A percentile compares a stretch with the other conserved stretches of the same genome.
phyloP scores from a whole-genome alignment of 1,284 basidiomycete genomes.

The Spongispora temasekensis region DNA sequence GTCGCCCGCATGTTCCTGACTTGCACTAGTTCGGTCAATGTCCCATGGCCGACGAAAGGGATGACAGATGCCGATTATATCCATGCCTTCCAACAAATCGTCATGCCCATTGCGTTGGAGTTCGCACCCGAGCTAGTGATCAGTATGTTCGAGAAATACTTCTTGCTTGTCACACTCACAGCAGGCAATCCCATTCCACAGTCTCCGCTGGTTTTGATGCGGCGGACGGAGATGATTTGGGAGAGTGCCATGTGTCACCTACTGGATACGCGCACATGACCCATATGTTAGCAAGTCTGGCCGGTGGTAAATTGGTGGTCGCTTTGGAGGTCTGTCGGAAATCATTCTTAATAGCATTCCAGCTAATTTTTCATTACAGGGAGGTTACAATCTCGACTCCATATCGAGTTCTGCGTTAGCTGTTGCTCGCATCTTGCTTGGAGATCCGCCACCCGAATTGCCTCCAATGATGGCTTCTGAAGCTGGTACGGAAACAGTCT shows the following conservation, averaged over 20 bases:
- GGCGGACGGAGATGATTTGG: constrained; percentile 89
- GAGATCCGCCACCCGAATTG: constrained; percentile 80
- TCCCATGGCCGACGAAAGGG: constrained; percentile 89
- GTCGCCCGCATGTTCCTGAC: constrained; percentile 12
- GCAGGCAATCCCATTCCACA: constrained; percentile 33
- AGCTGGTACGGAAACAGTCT: constrained; percentile 83
- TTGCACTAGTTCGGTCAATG: constrained; percentile 79
- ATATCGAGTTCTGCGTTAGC: constrained; percentile 87
- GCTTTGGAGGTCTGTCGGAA: constrained; percentile 77
- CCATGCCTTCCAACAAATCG: constrained; percentile 92
- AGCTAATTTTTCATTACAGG: constrained; percentile 42
- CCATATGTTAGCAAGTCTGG: constrained; percentile 90
- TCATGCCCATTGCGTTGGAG: constrained; percentile 98
- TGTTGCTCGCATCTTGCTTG: constrained; percentile 83
- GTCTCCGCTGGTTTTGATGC: constrained; percentile 99
- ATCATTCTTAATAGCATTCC: constrained; percentile 5
- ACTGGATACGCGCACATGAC: constrained; percentile 99
- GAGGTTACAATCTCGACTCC: constrained; percentile 93
- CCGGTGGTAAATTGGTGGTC: constrained; percentile 87
- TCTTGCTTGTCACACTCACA: constrained; percentile 3
- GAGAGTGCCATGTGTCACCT: constrained; percentile 89
- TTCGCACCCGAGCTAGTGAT: constrained; percentile 96
- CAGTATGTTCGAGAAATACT: constrained; percentile 54
- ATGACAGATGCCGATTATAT: constrained; percentile 97
- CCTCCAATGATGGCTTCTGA: constrained; percentile 72